Percentiles rank a stretch among this genome's conserved stretches.
Conservation (phyloP, 2,329 filamentous ascomycete species). For the Clarireedia monteithiana region DNA sequence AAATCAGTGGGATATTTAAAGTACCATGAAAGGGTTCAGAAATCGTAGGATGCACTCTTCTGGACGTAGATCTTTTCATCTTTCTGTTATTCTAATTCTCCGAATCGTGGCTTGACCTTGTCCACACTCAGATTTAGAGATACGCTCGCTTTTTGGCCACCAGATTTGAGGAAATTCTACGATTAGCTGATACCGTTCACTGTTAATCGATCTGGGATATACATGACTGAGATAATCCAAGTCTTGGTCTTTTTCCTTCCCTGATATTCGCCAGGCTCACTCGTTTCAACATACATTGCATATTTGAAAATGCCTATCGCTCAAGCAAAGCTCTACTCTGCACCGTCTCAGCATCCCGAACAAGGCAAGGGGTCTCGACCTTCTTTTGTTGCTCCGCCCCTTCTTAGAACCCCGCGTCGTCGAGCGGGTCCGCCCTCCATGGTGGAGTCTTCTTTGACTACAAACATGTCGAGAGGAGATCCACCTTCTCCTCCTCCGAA, state of each 20-base stretch:
- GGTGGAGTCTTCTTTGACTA: not conserved
- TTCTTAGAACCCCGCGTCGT: not conserved
- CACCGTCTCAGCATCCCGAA: not conserved
- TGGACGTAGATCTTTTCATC: not conserved
- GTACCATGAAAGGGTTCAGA: not conserved
- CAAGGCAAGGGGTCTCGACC: not conserved
- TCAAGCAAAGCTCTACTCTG: not conserved
- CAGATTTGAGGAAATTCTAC: not conserved
- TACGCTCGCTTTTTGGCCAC: not conserved
- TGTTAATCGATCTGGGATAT: not conserved
- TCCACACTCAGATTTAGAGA: not conserved
- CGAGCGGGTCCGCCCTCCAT: not conserved
- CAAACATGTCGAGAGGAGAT: constrained; percentile 30
- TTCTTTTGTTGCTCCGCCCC: not conserved
- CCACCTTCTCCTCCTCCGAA: constrained; percentile 34
- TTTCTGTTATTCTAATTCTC: not conserved
- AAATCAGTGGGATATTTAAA: not conserved
- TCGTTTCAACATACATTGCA: not conserved
- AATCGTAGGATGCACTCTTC: not conserved
- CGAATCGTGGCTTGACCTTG: not conserved
- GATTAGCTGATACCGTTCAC: not conserved
- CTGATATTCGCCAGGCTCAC: not conserved
- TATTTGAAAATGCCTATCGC: constrained; percentile 1
- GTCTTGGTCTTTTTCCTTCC: not conserved
- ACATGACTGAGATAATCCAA: too few species aligned